Evolutionary conservation across 2,329 filamentous ascomycete species (phyloP), one percentile per base, ranked within the genome.

Genomic region (Curvularia spicifera): DNA sequence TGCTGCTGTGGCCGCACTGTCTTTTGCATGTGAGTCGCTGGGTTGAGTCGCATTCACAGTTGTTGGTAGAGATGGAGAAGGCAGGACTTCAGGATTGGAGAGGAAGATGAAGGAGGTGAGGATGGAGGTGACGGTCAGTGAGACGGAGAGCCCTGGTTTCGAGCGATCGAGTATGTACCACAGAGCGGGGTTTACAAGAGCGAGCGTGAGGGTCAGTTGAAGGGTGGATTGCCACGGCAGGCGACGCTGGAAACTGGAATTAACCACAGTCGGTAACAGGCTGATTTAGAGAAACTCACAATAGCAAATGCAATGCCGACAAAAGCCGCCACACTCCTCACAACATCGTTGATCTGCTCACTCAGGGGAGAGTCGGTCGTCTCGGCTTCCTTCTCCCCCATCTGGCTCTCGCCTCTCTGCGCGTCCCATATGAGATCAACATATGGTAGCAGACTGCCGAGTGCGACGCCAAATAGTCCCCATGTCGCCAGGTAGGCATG

Each of bases 131-230:
- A 97, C 88, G 1, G 86, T 80, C 13, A 88, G 83, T 0, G 91
- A 93, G 54, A 97, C 84, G 33, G 95, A 80, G 66, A 98, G 90
- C 4, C 95, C 95, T 0, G 93, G 85, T 66, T 87, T 88, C 46
- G 92, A 95, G 50, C 94, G 91, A 78, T 99, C 95, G 71, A 99
- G 90, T 24, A 98, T 83, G 78, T 96, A 99, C 95, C 95, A 99
- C 18, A 99, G 81, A 9, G 95, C 90, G 1, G 95, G 94, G 74
- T 98, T 98, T 20, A 90, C 91, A 59, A 98, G 86, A 22, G 93
- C 91, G 48, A 99, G 87, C 0, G 93, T 95, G 26, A 96, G 78
- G 1, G 93, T 96, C 20, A 96, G 88, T 78, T 99, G 95, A n/a
- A 97, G 86, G 1, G 93, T 95, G 8, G 93, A 97, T 69, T 93